phyloP scores from a whole-genome alignment of 1,139 yeast species.

The Candida tropicalis region DNA sequence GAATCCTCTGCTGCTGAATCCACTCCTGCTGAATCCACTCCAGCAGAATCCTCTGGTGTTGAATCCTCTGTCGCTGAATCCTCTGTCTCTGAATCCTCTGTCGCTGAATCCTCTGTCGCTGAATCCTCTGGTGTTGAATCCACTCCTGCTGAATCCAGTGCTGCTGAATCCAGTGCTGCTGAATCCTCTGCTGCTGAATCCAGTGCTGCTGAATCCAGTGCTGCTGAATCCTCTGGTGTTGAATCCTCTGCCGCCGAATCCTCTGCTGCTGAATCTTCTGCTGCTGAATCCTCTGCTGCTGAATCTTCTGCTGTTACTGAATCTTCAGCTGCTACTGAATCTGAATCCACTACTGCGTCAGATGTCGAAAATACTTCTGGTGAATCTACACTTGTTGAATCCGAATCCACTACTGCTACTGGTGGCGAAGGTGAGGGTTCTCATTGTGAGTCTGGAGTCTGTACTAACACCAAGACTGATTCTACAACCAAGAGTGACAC shows the following conservation, averaged over 20 bases:
- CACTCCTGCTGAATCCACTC: not conserved
- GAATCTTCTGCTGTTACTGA: no score
- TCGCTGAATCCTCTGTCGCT: conserved; percentile 1
- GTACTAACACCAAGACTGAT: no score
- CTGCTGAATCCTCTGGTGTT: conserved; percentile 20
- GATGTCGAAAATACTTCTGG: not conserved
- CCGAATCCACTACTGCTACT: not conserved
- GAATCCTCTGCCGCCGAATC: not conserved
- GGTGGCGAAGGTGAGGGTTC: no score
- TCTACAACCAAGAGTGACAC: conserved; percentile 6
- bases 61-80: not conserved
- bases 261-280: conserved; percentile 10
- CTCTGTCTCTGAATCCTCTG: not conserved
- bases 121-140: conserved; percentile 24
- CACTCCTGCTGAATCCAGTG: conserved; percentile 13
- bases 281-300: conserved; percentile 4
- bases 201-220: conserved; percentile 37
- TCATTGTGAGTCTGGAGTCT: no score
- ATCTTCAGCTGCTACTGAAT: no score
- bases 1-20: not conserved
- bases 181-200: not conserved
- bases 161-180: conserved; percentile 28
- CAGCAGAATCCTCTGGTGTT: not conserved
- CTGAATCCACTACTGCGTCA: conserved; percentile 18
- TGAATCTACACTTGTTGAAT: not conserved